Percentiles rank a stretch among this genome's conserved stretches.
phyloP scores from a whole-genome alignment of 2,329 filamentous ascomycete genomes.

The Parastagonospora nodorum region DNA sequence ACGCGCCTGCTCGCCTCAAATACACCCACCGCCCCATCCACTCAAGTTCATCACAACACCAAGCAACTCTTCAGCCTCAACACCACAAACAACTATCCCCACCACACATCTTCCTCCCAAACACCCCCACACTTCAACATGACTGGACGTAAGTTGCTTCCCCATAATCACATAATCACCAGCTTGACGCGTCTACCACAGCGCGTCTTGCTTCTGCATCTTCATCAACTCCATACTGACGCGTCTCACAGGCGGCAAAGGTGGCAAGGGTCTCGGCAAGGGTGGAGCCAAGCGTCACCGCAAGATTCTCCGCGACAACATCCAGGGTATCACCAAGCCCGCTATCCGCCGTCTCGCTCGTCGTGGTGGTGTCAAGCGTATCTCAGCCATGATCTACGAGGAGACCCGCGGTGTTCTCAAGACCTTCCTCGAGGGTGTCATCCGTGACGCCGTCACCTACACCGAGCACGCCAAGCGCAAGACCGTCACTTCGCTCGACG shows the following conservation, averaged over 20 bases:
- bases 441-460: constrained; percentile 78
- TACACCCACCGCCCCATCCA: constrained; percentile 26
- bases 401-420: constrained; percentile 78
- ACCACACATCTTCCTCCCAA: constrained; percentile 3
- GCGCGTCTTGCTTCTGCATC: constrained; percentile 10
- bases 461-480: constrained; percentile 82
- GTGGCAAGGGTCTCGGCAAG: constrained; percentile 61
- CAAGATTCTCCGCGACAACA: constrained; percentile 62
- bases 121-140: constrained; percentile 37
- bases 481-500: constrained; percentile 72
- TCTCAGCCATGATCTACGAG: constrained; percentile 72
- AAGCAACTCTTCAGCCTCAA: constrained; percentile 17
- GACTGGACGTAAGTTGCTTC: constrained; percentile 50
- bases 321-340: constrained; percentile 61
- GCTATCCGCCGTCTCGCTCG: constrained; percentile 60
- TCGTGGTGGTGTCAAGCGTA: constrained; percentile 61
- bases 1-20: constrained; percentile 32
- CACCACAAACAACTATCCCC: constrained; percentile 16
- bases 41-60: constrained; percentile 17
- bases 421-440: constrained; percentile 78
- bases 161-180: constrained; percentile 11
- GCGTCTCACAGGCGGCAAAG: constrained; percentile 51
- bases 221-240: constrained; percentile 12
- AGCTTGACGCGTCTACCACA: constrained; percentile 9
- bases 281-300: constrained; percentile 61